These are phyloP conservation scores for Ganoderma sinense DNA, from an alignment of 1,284 basidiomycete species.

Conservation along the genomic window DNA sequence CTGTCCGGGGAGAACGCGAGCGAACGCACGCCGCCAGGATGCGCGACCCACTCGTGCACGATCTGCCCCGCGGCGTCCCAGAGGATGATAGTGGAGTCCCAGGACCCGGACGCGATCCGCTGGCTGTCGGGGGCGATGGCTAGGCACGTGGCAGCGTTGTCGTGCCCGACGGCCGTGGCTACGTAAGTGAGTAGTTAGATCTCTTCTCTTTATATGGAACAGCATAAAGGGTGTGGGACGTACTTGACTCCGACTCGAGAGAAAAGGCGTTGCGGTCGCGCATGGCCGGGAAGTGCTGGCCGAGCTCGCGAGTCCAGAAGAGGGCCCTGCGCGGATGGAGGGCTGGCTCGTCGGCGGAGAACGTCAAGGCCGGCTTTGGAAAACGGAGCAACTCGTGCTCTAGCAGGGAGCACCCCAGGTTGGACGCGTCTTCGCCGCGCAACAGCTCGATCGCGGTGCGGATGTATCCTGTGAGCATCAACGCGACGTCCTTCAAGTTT, in stretches of 20 bases:
- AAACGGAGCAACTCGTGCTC: not conserved
- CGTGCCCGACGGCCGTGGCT: not conserved
- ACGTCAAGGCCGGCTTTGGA: not conserved
- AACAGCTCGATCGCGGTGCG: not conserved
- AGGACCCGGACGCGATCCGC: not conserved
- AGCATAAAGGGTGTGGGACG: too few species aligned
- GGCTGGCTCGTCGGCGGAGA: not conserved
- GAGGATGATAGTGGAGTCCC: conserved; percentile 2
- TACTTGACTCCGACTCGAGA: not conserved
- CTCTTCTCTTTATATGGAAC: not conserved
- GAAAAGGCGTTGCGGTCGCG: not conserved
- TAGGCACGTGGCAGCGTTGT: not conserved
- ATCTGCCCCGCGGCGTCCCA: not conserved
- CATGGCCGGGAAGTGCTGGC: not conserved
- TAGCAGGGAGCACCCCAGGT: not conserved
- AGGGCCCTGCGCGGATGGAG: not conserved
- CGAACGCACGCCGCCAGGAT: not conserved
- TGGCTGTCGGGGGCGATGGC: not conserved
- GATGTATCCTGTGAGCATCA: not conserved
- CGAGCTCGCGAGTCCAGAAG: not conserved
- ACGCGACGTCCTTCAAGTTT: not conserved
- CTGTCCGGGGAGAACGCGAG: conserved; percentile 5
- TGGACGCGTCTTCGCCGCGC: not conserved
- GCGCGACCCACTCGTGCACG: not conserved
- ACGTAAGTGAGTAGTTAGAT: not conserved